Percentiles rank a stretch among this genome's conserved stretches.
phyloP scores from a whole-genome alignment of 768 basidiomycete genomes.

The Lepiota venenata region DNA sequence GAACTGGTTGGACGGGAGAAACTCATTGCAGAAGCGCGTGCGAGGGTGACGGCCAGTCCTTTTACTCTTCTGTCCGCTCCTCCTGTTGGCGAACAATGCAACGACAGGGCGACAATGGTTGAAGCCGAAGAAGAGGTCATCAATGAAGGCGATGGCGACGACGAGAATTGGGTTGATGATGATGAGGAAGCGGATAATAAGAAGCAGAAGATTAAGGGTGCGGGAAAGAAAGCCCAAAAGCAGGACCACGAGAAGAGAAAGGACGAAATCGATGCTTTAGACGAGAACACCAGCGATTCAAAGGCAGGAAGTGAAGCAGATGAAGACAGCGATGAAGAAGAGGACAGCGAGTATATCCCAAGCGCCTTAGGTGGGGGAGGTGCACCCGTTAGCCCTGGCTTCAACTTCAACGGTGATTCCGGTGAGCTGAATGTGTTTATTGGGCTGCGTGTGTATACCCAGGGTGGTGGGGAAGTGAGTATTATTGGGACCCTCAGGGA shows the following conservation, averaged over 20 bases:
- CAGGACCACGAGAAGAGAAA: neutral
- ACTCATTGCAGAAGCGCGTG: neutral
- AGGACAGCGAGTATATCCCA: neutral
- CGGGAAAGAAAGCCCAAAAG: neutral
- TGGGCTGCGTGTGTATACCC: slow-evolving; percentile 10
- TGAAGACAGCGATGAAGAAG: neutral
- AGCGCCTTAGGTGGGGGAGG: neutral
- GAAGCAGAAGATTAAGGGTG: neutral
- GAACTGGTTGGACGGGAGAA: neutral
- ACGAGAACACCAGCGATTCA: neutral
- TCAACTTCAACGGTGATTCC: too few species aligned
- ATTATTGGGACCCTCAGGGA: slow-evolving; percentile 9
- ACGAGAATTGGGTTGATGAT: neutral
- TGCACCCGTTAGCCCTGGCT: neutral
- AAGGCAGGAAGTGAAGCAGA: neutral
- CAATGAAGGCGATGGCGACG: slow-evolving; percentile 2
- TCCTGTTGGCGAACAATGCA: neutral
- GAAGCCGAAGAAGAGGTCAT: neutral
- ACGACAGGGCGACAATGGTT: neutral
- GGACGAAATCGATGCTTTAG: neutral
- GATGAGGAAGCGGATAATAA: neutral
- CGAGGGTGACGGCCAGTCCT: neutral
- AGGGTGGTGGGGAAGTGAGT: slow-evolving; percentile 1
- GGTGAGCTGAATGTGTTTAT: neutral
- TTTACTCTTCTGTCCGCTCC: neutral